These are phyloP conservation scores for Dalbergia cultrata DNA, from an alignment of 306 rosid species.

Conservation along the genomic window DNA sequence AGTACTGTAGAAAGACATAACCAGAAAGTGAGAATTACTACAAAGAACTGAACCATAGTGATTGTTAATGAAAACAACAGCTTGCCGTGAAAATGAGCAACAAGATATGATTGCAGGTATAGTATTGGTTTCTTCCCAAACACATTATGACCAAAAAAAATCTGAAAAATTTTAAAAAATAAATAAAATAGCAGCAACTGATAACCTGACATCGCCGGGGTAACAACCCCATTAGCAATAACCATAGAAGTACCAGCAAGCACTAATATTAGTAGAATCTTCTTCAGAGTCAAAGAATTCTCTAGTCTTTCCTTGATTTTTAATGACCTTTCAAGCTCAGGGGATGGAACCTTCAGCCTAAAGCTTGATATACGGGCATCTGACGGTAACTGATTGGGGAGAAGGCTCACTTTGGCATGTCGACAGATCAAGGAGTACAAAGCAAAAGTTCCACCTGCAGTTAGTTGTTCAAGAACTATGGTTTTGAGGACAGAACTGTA, in stretches of 20 bases:
- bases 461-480: conserved; percentile 42
- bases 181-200: conserved; percentile 24
- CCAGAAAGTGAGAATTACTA: conserved; percentile 43
- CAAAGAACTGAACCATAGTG: conserved; percentile 30
- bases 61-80: conserved; percentile 20
- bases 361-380: conserved; percentile 98
- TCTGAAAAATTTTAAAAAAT: conserved; percentile 23
- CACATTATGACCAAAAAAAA: conserved; percentile 36
- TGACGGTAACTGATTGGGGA: conserved; percentile 95
- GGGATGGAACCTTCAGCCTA: conserved; percentile 96
- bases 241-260: conserved; percentile 99
- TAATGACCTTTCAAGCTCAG: conserved; percentile 97
- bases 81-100: conserved; percentile 33
- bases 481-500: background rate
- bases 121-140: conserved; percentile 26
- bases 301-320: conserved; percentile 96
- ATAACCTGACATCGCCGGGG: conserved; percentile 95
- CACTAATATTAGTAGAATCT: conserved; percentile 81
- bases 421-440: conserved; percentile 98
- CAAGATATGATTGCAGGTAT: conserved; percentile 22
- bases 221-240: conserved; percentile 96
- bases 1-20: conserved; percentile 67
- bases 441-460: conserved; percentile 99
- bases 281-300: conserved; percentile 83
- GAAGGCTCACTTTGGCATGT: conserved; percentile 98